Conservation (phyloP, 768 basidiomycete species). For the Hypholoma sublateritium region DNA sequence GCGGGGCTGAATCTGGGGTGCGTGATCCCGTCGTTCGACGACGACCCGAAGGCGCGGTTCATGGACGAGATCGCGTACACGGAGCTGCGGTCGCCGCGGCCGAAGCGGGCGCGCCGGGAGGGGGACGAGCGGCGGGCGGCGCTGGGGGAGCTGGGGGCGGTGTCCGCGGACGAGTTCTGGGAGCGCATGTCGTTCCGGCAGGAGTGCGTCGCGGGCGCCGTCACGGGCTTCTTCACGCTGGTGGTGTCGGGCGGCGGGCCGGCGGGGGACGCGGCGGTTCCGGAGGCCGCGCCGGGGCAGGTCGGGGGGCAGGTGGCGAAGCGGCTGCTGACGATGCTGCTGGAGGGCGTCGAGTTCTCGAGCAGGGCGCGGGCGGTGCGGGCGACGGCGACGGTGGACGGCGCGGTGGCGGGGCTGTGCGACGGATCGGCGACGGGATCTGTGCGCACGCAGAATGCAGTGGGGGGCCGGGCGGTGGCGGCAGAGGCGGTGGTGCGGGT, state of each 20-base stretch:
- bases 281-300: conserved; percentile 48
- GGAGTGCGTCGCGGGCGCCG: conserved; percentile 87
- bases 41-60: conserved; percentile 95
- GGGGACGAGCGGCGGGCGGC: conserved; percentile 29
- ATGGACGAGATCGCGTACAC: conserved; percentile 86
- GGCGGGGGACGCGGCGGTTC: conserved; percentile 13
- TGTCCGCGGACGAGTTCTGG: conserved; percentile 86
- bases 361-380: conserved; percentile 60
- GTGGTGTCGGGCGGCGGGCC: conserved; percentile 27
- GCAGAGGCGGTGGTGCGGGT: conserved; percentile 43
- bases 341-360: conserved; percentile 79
- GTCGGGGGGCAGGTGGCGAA: conserved; percentile 67
- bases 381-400: conserved; percentile 72
- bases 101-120: conserved; percentile 52
- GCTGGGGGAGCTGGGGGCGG: conserved; percentile 56
- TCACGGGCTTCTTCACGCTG: conserved; percentile 92
- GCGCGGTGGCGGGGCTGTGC: conserved; percentile 68
- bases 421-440: conserved; percentile 57
- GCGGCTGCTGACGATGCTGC: conserved; percentile 67
- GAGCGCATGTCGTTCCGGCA: conserved; percentile 96
- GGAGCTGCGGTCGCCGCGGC: conserved; percentile 59
- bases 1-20: conserved; percentile 55
- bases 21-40: conserved; percentile 89
- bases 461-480: conserved; percentile 17
- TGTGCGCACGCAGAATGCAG: conserved; percentile 51